These are phyloP conservation scores for Globisporangium spinosum DNA, from an alignment of 352 stramenopile genomes.

Conservation along the genomic window DNA sequence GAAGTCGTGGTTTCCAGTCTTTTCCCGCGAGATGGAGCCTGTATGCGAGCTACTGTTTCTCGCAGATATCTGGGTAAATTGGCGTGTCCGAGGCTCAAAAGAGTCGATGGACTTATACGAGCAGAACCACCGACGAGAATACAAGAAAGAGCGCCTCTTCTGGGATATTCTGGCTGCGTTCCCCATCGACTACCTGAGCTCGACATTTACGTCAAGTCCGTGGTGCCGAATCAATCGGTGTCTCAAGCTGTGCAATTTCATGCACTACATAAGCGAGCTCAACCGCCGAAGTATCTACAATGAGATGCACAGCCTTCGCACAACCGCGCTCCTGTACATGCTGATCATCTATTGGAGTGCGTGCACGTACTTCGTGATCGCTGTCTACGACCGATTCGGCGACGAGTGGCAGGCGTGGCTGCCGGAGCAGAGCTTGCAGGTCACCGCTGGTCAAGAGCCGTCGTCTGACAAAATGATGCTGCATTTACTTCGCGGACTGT, in stretches of 20 bases:
- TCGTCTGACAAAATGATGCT: constrained; percentile 19
- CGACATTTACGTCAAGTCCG: constrained; percentile 38
- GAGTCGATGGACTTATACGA: constrained; percentile 55
- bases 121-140: constrained; percentile 32
- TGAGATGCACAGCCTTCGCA: constrained; percentile 52
- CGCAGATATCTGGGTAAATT: constrained; percentile 60
- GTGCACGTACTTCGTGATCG: constrained; percentile 51
- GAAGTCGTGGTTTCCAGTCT: constrained; percentile 21
- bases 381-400: constrained; percentile 43
- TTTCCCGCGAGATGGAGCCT: constrained; percentile 34
- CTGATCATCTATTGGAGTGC: constrained; percentile 64
- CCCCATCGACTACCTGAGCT: constrained; percentile 51
- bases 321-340: constrained; percentile 41
- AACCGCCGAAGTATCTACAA: constrained; percentile 58
- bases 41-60: constrained; percentile 51
- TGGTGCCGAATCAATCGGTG: constrained; percentile 44
- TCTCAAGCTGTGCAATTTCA: constrained; percentile 49
- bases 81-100: constrained; percentile 42
- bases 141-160: constrained; percentile 31
- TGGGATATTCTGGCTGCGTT: constrained; percentile 43
- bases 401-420: constrained; percentile 48
- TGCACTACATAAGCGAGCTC: constrained; percentile 57
- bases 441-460: constrained; percentile 18
- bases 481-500: constrained; percentile 45
- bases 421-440: constrained; percentile 29